Evolutionary conservation across 345 rosid genomes (phyloP), one percentile per base, ranked within the genome.

Genomic region (Geranium brycei): DNA sequence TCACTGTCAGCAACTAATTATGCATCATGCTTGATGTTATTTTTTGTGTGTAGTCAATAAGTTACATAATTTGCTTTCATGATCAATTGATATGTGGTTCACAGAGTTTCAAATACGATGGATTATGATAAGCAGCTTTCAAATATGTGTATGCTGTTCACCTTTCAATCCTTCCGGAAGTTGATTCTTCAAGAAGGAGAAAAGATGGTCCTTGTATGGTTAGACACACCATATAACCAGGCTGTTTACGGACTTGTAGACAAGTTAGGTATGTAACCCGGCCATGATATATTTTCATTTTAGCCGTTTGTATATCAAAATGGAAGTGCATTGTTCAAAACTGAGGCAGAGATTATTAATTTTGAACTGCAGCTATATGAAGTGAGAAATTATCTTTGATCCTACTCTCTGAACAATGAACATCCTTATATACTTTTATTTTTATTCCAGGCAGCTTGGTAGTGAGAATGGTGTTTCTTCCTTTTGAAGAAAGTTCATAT

Each of bases 111-210:
- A 61, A 75, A 69, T 23, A 66, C 77, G 64, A 62, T 76, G 81
- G 81, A 76, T 71, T 77, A 72, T 65, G 93, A 95, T 82, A 81
- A 62, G 78, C 81, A 82, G 76, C 99, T 93, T 62, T 75, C 85
- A 53, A 81, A 76, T 71, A 86, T 93, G 97, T 90, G 95, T 76
- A 70, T 80, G 69, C 71, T 90, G 62, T 93, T 93, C 68, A 90
- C 97, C 51, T 69, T 81, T 65, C 97, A 85, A 82, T 93, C 99
- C 57, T 81, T 87, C 59, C 82, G 81, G 32, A 90, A 90, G 82
- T 73, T 93, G 72, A 78, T 93, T 58, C 99, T 93, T 71, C 99
- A 93, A 77, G 97, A 90, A 73, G 97, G 97, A 62, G 99, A 93
- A 80, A 90, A 93, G 71, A 63, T 90, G 71, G 87, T 93, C 69